Conservation (phyloP, 2,329 filamentous ascomycete genomes). For the Alternaria atra region DNA sequence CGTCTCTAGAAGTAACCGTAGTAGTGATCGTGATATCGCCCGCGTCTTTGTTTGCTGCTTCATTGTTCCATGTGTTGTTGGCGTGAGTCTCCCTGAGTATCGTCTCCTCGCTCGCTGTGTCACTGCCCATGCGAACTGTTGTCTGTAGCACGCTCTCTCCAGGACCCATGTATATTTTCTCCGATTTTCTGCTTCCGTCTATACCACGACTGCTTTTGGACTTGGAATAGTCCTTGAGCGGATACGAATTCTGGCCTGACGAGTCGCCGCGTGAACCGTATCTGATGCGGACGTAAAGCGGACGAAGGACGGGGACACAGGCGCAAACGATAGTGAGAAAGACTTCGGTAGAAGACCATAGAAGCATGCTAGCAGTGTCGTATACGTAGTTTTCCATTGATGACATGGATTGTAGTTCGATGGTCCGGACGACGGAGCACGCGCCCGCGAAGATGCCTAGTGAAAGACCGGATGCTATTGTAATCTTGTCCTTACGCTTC, state of each 20-base stretch:
- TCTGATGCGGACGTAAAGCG: conserved; percentile 52
- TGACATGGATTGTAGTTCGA: conserved; percentile 39
- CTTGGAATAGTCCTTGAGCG: conserved; percentile 29
- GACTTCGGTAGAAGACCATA: conserved; percentile 51
- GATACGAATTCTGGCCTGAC: conserved; percentile 28
- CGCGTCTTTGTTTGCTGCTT: conserved; percentile 13
- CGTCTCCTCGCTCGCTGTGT: conserved; percentile 41
- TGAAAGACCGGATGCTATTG: conserved; percentile 41
- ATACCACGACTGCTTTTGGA: conserved; percentile 23
- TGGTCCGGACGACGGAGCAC: conserved; percentile 44
- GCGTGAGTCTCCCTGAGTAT: conserved; percentile 30
- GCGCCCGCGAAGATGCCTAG: conserved; percentile 45
- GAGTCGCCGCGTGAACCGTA: conserved; percentile 34
- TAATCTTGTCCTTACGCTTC: conserved; percentile 48
- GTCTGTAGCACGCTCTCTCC: conserved; percentile 28
- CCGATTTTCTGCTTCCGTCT: conserved; percentile 6
- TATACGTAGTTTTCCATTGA: conserved; percentile 44
- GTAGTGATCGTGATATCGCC: conserved; percentile 25
- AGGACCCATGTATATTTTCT: conserved; percentile 32
- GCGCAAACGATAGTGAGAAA: conserved; percentile 61
- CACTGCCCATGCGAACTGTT: conserved; percentile 30
- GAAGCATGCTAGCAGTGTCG: conserved; percentile 41
- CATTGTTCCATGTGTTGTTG: conserved; percentile 7
- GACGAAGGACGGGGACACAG: conserved; percentile 59
- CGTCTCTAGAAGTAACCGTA: conserved; percentile 16